phyloP scores from a whole-genome alignment of 495 filamentous ascomycete species.

The Podospora pseudopauciseta region DNA sequence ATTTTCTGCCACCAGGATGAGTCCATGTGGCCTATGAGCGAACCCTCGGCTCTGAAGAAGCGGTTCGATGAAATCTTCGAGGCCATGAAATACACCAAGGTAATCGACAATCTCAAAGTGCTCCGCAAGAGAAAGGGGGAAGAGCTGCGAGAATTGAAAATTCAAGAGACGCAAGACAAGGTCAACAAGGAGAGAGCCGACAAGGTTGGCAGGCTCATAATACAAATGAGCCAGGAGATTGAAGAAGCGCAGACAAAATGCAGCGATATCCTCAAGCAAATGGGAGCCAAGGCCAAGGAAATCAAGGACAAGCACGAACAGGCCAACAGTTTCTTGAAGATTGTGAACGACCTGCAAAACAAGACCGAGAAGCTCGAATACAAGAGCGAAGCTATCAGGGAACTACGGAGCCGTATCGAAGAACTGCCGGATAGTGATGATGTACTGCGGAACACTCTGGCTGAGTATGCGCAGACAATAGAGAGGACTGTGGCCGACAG shows the following conservation, averaged over 20 bases:
- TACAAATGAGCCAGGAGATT: slow-evolving; percentile 68
- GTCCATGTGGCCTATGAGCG: slow-evolving; percentile 96
- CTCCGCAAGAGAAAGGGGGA: slow-evolving; percentile 79
- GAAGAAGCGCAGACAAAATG: slow-evolving; percentile 59
- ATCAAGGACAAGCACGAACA: slow-evolving; percentile 44
- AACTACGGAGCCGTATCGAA: slow-evolving; percentile 64
- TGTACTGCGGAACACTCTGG: slow-evolving; percentile 69
- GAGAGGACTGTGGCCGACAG: slow-evolving; percentile 59
- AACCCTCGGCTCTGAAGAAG: slow-evolving; percentile 79
- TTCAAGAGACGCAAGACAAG: slow-evolving; percentile 71
- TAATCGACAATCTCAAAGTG: slow-evolving; percentile 86
- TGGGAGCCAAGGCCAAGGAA: slow-evolving; percentile 37
- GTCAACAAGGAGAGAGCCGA: slow-evolving; percentile 85
- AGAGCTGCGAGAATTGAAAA: slow-evolving; percentile 64
- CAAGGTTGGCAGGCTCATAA: slow-evolving; percentile 57
- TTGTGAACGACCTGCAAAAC: slow-evolving; percentile 64
- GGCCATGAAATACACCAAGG: slow-evolving; percentile 92
- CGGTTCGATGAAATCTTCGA: slow-evolving; percentile 98
- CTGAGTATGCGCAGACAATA: slow-evolving; percentile 75
- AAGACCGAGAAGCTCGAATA: slow-evolving; percentile 53
- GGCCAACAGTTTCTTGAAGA: slow-evolving; percentile 45
- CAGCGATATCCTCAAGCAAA: slow-evolving; percentile 49
- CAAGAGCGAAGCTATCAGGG: slow-evolving; percentile 58
- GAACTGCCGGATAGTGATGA: slow-evolving; percentile 76
- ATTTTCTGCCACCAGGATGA: slow-evolving; percentile 99